phyloP scores from a whole-genome alignment of 495 filamentous ascomycete genomes.

The Hypomontagnella submonticulosa region DNA sequence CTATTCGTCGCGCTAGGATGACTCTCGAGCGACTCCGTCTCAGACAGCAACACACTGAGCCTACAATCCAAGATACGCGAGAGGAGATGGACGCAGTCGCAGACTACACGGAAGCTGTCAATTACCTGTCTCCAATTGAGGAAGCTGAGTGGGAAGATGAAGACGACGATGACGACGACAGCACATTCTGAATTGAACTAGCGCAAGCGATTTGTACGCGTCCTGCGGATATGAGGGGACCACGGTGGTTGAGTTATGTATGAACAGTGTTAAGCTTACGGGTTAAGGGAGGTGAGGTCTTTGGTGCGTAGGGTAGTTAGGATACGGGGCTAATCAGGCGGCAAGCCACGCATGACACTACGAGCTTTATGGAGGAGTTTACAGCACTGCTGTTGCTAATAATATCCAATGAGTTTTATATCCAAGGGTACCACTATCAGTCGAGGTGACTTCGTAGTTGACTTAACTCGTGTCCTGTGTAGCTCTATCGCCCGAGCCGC shows the following conservation, averaged over 20 bases:
- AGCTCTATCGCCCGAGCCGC: background rate
- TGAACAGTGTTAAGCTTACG: slow-evolving; percentile 21
- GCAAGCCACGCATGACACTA: background rate
- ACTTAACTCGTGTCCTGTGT: too few relatives aligned
- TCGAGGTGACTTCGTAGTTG: background rate
- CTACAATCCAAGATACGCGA: slow-evolving; percentile 17
- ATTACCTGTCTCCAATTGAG: slow-evolving; percentile 6
- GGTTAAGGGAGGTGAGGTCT: background rate
- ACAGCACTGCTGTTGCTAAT: background rate
- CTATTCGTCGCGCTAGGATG: slow-evolving; percentile 14
- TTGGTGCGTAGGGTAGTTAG: slow-evolving; percentile 14
- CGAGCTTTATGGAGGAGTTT: background rate
- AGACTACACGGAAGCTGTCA: slow-evolving; percentile 21
- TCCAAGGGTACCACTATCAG: background rate
- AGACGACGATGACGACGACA: slow-evolving; percentile 9
- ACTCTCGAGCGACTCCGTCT: slow-evolving; percentile 16
- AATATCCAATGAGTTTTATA: slow-evolving; percentile 13
- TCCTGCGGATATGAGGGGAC: background rate
- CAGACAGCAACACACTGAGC: background rate
- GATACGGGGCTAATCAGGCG: background rate
- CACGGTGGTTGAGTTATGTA: slow-evolving; percentile 8
- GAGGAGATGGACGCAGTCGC: slow-evolving; percentile 26
- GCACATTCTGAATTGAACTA: slow-evolving; percentile 16
- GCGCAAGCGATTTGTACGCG: background rate
- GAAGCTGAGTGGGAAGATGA: background rate